Percentiles rank a stretch among this genome's conserved stretches.
Evolutionary conservation across 768 basidiomycete genomes (phyloP).

Genomic region (Russula sp.): DNA sequence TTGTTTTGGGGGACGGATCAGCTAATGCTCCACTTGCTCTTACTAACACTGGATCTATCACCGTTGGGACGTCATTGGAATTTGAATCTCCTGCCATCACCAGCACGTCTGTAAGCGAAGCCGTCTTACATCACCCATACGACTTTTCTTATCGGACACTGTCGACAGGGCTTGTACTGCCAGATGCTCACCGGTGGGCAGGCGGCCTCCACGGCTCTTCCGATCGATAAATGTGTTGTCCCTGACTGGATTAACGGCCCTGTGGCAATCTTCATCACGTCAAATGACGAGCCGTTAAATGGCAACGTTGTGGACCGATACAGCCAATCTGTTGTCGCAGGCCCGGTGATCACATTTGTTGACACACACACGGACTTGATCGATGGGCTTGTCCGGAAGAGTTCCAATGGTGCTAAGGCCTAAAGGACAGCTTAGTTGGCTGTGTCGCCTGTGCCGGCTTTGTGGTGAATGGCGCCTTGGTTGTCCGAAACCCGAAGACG

Average conservation of each 20-base stretch:
- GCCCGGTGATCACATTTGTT: conserved; percentile 62
- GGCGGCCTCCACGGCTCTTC: conserved; percentile 49
- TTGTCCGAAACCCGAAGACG: too few species aligned
- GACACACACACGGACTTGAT: conserved; percentile 51
- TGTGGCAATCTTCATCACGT: conserved; percentile 65
- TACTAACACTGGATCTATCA: conserved; percentile 55
- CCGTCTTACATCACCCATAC: not conserved
- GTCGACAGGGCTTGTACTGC: conserved; percentile 50
- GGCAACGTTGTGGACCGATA: conserved; percentile 55
- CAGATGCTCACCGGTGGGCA: conserved; percentile 68
- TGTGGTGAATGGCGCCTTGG: too few species aligned
- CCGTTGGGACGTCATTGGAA: conserved; percentile 51
- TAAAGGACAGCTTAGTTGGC: too few species aligned
- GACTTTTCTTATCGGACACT: not conserved
- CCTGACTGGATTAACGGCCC: conserved; percentile 66
- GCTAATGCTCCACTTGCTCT: conserved; percentile 54
- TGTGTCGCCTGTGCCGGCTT: too few species aligned
- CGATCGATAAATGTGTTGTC: conserved; percentile 53
- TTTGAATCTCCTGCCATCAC: conserved; percentile 53
- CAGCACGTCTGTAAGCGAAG: conserved; percentile 37
- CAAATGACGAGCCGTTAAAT: conserved; percentile 53
- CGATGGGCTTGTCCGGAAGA: conserved; percentile 36
- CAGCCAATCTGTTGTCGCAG: conserved; percentile 51
- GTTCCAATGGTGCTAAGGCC: not conserved
- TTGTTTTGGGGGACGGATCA: conserved; percentile 19